Evolutionary conservation across 208 protist species (phyloP).

Genomic region (Leishmania turanica): DNA sequence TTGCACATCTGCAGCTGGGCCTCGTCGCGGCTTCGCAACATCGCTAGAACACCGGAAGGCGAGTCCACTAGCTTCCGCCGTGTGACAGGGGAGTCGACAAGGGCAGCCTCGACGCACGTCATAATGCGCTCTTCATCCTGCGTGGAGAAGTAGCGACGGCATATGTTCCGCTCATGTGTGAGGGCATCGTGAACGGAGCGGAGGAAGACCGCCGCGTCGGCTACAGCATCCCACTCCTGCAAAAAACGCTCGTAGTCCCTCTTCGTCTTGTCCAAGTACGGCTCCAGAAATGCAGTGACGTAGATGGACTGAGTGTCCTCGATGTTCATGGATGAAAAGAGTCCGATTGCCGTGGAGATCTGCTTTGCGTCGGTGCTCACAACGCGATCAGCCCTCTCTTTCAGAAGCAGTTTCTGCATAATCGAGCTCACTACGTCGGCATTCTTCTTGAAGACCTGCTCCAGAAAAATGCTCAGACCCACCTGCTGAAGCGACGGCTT

Average conservation of each 20-base stretch:
- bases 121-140: constrained; percentile 62
- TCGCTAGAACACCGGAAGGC: constrained; percentile 46
- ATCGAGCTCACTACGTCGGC: constrained; percentile 52
- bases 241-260: constrained; percentile 56
- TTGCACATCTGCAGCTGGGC: constrained; percentile 57
- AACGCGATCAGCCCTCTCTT: constrained; percentile 33
- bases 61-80: constrained; percentile 48
- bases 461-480: constrained; percentile 81
- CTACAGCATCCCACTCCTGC: constrained; percentile 37
- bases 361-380: constrained; percentile 36
- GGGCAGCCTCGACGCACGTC: constrained; percentile 54
- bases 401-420: constrained; percentile 59
- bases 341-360: constrained; percentile 60
- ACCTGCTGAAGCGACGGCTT: constrained; percentile 83
- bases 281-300: constrained; percentile 70
- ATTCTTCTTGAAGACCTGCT: constrained; percentile 81
- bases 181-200: constrained; percentile 40
- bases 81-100: constrained; percentile 55
- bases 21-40: constrained; percentile 52
- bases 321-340: constrained; percentile 79
- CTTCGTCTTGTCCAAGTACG: constrained; percentile 58
- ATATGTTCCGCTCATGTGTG: constrained; percentile 55
- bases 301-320: constrained; percentile 69
- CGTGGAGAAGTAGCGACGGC: constrained; percentile 57
- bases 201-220: constrained; percentile 46